Conservation (phyloP, 2,329 filamentous ascomycete species). For the Orbilia javanica region DNA sequence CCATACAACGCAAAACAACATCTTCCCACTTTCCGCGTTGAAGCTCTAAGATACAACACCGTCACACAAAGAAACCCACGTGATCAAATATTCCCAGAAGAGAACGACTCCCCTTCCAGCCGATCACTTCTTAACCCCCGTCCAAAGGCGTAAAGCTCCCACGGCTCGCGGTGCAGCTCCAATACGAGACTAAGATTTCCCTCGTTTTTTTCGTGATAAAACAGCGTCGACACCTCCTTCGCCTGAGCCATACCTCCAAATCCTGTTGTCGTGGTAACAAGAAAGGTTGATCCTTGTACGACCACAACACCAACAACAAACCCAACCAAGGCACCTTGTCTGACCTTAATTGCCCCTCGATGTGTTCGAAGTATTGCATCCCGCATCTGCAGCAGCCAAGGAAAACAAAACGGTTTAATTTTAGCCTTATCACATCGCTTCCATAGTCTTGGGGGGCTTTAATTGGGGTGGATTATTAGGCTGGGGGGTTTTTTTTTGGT, state of each 20-base stretch:
- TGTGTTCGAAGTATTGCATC: too few relatives aligned
- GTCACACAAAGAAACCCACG: background rate
- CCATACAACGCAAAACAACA: too few relatives aligned
- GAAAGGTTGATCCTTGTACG: background rate
- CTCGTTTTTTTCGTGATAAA: background rate
- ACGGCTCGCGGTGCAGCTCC: background rate
- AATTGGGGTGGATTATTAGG: background rate
- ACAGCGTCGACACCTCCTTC: background rate
- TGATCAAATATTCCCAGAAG: background rate
- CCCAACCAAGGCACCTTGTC: too few relatives aligned
- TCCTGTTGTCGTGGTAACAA: constrained; percentile 17
- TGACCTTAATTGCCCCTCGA: too few relatives aligned
- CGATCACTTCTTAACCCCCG: too few relatives aligned
- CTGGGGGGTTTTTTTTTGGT: background rate
- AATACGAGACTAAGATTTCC: too few relatives aligned
- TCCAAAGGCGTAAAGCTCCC: background rate
- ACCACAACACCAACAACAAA: background rate
- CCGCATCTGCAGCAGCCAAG: constrained; percentile 9
- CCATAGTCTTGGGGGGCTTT: background rate
- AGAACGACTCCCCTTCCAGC: background rate
- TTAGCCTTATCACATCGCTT: constrained; percentile 24
- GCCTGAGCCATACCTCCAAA: background rate
- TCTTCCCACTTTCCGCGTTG: background rate
- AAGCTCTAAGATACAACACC: background rate
- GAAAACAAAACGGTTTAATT: background rate